These are phyloP conservation scores for Apocynum venetum DNA, from an alignment of 257 asterid species.

Conservation along the genomic window DNA sequence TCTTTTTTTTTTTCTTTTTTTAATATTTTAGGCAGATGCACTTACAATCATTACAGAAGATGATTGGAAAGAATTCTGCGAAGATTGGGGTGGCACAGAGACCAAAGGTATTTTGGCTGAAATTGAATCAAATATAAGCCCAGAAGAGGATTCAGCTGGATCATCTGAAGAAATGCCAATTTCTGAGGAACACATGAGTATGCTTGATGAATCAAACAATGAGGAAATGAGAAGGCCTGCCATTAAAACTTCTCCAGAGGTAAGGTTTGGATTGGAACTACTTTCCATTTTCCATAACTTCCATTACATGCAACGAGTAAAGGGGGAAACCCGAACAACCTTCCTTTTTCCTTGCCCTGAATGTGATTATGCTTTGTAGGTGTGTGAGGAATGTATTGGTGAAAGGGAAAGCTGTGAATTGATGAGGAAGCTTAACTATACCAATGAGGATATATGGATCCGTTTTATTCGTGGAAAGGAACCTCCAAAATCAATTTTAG, in stretches of 20 bases:
- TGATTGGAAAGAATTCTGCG: conserved; percentile 87
- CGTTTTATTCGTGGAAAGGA: conserved; percentile 82
- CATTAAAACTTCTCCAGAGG: conserved; percentile 78
- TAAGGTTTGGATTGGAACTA: conserved; percentile 32
- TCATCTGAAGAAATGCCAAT: conserved; percentile 39
- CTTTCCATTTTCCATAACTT: conserved; percentile 13
- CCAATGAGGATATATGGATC: conserved; percentile 84
- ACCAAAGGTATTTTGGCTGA: conserved; percentile 59
- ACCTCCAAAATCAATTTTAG: conserved; percentile 90
- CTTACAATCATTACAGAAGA: conserved; percentile 61
- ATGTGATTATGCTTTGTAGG: conserved; percentile 39
- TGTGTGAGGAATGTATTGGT: conserved; percentile 94
- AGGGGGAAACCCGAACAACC: not conserved
- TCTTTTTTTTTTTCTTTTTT: conserved; percentile 1
- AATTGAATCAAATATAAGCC: conserved; percentile 43
- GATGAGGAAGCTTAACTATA: conserved; percentile 75
- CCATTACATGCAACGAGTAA: not conserved
- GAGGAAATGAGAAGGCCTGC: conserved; percentile 41
- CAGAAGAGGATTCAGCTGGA: conserved; percentile 39
- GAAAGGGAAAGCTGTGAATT: conserved; percentile 87
- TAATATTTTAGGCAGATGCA: conserved; percentile 57
- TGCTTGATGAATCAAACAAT: conserved; percentile 36
- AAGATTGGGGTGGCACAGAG: conserved; percentile 80
- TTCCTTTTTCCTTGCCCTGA: not conserved
- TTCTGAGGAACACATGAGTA: conserved; percentile 47